Evolutionary conservation across 139 green algal species (phyloP), one percentile per base, ranked within the genome.

Genomic region (Chlamydomonas incerta): DNA sequence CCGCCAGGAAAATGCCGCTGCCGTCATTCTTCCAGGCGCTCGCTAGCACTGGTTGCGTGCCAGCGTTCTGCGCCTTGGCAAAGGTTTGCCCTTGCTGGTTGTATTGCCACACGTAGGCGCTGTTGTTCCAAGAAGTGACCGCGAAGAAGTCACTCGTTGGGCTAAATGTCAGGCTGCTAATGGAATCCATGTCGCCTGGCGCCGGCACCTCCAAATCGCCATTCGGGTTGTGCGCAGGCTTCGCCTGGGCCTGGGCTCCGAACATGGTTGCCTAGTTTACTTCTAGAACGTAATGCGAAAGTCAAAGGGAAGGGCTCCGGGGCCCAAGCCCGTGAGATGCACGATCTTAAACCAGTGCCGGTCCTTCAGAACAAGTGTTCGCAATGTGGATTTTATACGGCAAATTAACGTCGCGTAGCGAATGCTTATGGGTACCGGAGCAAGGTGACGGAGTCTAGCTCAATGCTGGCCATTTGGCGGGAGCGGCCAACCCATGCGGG

Each of bases 71-170:
- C 23, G 95, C 95, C 89, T 99, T 99, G 46, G 96, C 93, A 5
- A 94, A 82, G 11, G 94, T 92, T 72, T 94, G 90, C 24, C 94
- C 96, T 17, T 89, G 95, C 18, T 72, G 31, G 76, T 77, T 74
- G 15, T 92, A 75, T 14, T 95, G 91, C 91, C 90, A 94, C 21
- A 89, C 81, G 84, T 93, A 93, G 21, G 90, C 95, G 65, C 94
- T 94, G 79, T 95, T 95, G 83, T 99, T 96, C 96, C 96, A 99
- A 3, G 93, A 98, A 0, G 96, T 98, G 18, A 96, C 96, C 3
- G 97, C 92, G 21, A 99, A 92, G 57, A 94, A 91, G 89, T 99
- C 99, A 60, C 95, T 93, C 24, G 82, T 52, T 0, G 92, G 90
- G 85, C 94, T 98, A 81, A 97, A 99, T 29, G 71, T 77, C 4